Evolutionary conservation across 306 rosid species (phyloP).

Genomic region (Acacia crassicarpa): DNA sequence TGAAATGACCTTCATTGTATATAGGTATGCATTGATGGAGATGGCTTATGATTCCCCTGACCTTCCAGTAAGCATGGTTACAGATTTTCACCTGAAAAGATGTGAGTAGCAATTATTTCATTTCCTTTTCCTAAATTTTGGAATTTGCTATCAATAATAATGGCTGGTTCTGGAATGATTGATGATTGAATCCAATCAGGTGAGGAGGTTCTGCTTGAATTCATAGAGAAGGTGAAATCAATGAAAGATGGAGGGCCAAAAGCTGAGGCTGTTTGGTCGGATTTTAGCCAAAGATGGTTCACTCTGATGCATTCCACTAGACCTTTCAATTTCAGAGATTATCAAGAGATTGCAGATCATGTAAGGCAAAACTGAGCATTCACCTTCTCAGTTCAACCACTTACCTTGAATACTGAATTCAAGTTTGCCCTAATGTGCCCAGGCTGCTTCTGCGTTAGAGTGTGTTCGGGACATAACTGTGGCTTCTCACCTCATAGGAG

Average conservation of each 20-base stretch:
- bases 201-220: conserved; percentile 65
- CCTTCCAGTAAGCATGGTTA: conserved; percentile 72
- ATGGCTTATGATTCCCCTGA: conserved; percentile 80
- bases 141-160: not conserved
- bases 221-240: conserved; percentile 60
- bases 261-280: conserved; percentile 79
- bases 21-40: conserved; percentile 86
- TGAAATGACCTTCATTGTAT: conserved; percentile 2
- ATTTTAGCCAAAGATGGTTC: conserved; percentile 92
- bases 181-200: conserved; percentile 43
- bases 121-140: not conserved
- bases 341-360: conserved; percentile 79
- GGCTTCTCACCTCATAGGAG: conserved; percentile 78
- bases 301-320: conserved; percentile 80
- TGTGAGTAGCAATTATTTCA: conserved; percentile 40
- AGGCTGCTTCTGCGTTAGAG: conserved; percentile 84
- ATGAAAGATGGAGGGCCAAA: conserved; percentile 58
- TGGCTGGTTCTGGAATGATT: not conserved
- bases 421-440: not conserved
- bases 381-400: not conserved
- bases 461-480: conserved; percentile 65
- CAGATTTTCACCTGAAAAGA: conserved; percentile 64
- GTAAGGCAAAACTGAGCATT: conserved; percentile 40
- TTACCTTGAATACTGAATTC: not conserved
- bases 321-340: conserved; percentile 75